Base-by-base conservation (phyloP, 108 stramenopile species). In the Nitzschia inconspicua region DNA sequence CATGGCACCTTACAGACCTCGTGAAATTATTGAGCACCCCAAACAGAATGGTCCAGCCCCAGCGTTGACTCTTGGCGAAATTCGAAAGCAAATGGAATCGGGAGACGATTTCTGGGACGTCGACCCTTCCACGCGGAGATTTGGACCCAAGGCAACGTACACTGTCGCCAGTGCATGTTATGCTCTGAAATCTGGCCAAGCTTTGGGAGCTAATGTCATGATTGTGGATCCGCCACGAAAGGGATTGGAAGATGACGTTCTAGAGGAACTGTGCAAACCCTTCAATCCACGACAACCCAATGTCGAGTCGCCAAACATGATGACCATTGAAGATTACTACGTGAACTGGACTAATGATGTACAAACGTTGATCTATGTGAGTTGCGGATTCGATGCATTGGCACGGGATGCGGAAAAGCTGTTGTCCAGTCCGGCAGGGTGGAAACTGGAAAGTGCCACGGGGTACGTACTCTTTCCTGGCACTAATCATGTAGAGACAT, bases 301-400 rank as follows among this genome's bases (percentile, higher is more conserved):
- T 36, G 77, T 76, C 8, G 91, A 93, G 63, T 65, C 52, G 27
- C 55, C 79, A 9, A 60, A 36, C 3, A 37, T 76, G 53, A 44
- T 89, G 43, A 71, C 71, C 1, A 46, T 84, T 18, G 69, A 79
- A 2, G 72, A 78, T 39, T 73, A 93, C 44, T 43, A 43, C 6
- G 66, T 88, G 10, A 81, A 86, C 51, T 88, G 88, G 88, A 66
- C 65, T 4, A 84, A 86, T 57, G 87, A 80, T 59, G 79, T 84
- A 14, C 49, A 78, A 48, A 92, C 87, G n/a, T 47, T 98, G 29
- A 79, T 98, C 28, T 98, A 97, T 65, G 95, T 98, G 13, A 94
- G 94, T 54, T 97, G 98, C 69, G 96, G 96, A 11, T 97, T 97
- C 62, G 96, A 98, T 53, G 96, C 98, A 26, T 77, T 98, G 50